Evolutionary conservation across 164 flowering plant genomes (phyloP).

Genomic region (Paratinospora sagittata): DNA sequence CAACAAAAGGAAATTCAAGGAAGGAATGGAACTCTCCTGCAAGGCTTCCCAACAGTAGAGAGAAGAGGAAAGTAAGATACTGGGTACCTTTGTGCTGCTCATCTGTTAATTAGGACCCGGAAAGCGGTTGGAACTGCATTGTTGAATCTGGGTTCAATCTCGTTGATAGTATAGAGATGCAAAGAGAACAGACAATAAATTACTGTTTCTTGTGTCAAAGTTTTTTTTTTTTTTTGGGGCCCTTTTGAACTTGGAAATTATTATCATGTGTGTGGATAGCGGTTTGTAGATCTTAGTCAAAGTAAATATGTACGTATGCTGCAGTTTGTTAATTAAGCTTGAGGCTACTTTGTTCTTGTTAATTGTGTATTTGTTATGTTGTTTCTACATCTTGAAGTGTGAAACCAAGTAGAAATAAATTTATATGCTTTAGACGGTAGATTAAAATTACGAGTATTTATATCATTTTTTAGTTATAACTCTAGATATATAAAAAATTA

Average conservation of each 20-base stretch:
- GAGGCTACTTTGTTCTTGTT: neutral
- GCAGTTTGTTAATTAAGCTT: neutral
- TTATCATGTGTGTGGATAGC: no score
- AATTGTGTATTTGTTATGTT: neutral
- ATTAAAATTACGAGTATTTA: no score
- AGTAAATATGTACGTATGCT: neutral
- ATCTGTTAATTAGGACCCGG: conserved; percentile 39
- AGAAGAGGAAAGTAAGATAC: conserved; percentile 53
- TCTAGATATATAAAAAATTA: no score
- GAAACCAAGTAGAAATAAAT: no score
- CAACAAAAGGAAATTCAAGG: conserved; percentile 20
- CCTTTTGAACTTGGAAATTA: neutral
- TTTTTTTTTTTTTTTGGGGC: neutral
- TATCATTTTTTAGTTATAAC: no score
- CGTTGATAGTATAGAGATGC: neutral
- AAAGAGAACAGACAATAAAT: neutral
- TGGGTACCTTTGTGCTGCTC: conserved; percentile 86
- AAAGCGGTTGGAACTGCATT: neutral
- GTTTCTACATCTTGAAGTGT: neutral
- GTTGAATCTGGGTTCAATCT: neutral
- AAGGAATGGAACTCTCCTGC: conserved; percentile 71
- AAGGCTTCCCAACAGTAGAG: conserved; percentile 48
- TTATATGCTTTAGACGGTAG: no score
- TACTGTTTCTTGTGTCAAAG: neutral
- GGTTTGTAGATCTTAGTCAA: no score